Base-by-base conservation (phyloP, 805 yeast species). In the Yamadazyma insecticola region DNA sequence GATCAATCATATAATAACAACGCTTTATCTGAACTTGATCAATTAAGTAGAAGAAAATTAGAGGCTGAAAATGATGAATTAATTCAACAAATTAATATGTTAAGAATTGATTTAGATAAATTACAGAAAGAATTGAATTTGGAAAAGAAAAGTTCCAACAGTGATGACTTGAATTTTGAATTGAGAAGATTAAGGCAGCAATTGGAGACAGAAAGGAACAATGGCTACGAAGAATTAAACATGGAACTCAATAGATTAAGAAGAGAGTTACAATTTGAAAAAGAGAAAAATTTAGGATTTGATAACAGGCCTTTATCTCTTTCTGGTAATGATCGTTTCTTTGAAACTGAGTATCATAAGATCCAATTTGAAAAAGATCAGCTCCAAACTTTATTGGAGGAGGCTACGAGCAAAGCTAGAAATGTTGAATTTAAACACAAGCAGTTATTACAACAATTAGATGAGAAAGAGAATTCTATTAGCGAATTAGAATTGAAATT, bases 391-490 rank as follows among this genome's bases (percentile, higher is more conserved):
- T 39, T 49, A 4, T 55, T 53, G 25, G 60, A 64, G 10, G 56
- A 60, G 15, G 40, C 52, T n/a, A 71, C 65, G 34, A 50, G 69
- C 31, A 57, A 57, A 23, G 51, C 59, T n/a, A 47, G 40, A 22
- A 43, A 41, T 17, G 16, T 41, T 16, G 45, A 41, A 17, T 32
- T 30, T 13, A 38, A 39, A 35, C 30, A 27, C 18, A 36, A 37
- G 28, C 39, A 36, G 24, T 25, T 41, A 14, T 41, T 39, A 24
- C 14, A 67, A 4, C 47, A 65, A 35, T 13, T 28, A 31, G 36
- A 49, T 37, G 37, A 45, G 12, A 70, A 63, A 39, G 74, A 70
- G 25, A 44, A 50, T 12, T 60, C 60, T 13, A 42, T 63, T 12
- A 51, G 53, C 8, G 47, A 57, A 5, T 44, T 67, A 32, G 57